Base-by-base conservation (phyloP, 78 protist genomes). In the Cavenderia fasciculata region DNA sequence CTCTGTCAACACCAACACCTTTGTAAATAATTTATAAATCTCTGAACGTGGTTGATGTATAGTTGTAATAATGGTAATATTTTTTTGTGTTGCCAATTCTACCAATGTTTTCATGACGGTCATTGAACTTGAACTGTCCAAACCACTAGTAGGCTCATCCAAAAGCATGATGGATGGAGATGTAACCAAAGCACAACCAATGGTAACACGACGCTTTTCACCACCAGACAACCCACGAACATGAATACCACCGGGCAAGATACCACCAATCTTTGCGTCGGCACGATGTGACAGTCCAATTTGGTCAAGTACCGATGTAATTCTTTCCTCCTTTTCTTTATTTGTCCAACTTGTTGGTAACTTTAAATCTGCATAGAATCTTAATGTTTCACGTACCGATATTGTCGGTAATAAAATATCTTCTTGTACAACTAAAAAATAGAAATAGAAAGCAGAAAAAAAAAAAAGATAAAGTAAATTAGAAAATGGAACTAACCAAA, bases 1-100 rank as follows among this genome's bases (percentile, higher is more conserved):
- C 5, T 77, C 75, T 10, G 89, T 23, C 41, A 95, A 66, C 6
- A 95, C 84, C 91, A 95, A 29, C 18, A 93, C 54, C n/a, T 56
- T 44, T 25, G 93, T 92, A 40, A 95, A 77, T 56, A 91, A n/a
- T 6, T 56, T 38, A 34, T 68, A 95, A 25, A 95, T 91, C 36
- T 89, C 90, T 34, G 74, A 72, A 31, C 95, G 94, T 21, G 97
- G 97, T 91, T 96, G 97, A 79, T 96, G 97, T 34, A 96, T 94
- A 29, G 92, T 75, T 14, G 56, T 29, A 34, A 92, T 44, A 10
- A 94, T 75, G 10, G 95, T 92, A 23, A 54, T 70, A 47, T 31
- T 68, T 29, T 71, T 69, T 23, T 38, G 36, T 33, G 54, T 52
- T 0, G 87, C 87, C 47, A 94, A 44, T 33, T 49, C 65, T 23